Base-by-base conservation (phyloP, 2,329 filamentous ascomycete genomes). In the Passalora sequoiae region DNA sequence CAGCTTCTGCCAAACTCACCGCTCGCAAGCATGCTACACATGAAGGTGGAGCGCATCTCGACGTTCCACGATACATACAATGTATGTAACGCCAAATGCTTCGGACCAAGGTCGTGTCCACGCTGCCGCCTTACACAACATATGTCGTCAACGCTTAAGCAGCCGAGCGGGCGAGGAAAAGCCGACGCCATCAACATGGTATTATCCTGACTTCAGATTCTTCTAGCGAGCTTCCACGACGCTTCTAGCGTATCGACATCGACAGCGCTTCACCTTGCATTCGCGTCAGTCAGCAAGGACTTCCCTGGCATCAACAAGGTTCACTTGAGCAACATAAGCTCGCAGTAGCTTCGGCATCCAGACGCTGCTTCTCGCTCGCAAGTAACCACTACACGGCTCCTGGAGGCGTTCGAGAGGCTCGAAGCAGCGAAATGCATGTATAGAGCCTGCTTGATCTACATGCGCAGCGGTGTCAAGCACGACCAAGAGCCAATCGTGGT, bases 281-380 rank as follows among this genome's bases (percentile, higher is more conserved):
- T 35, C 25, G 17, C 13, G 29, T 35, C 20, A 31, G 30, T 30
- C 30, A 38, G 37, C 40, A 24, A 22, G 15, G 17, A 29, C 36
- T 33, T 37, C 10, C 17, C 4, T 8, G 10, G 5, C 15, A 33
- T 19, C 13, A 33, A 19, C 16, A 19, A 33, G 30, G 15, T 33
- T 33, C 5, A 33, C 30, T 33, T 19, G 13, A 33, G 30, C 39
- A 33, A 36, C 40, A 38, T 40, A 39, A 43, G 6, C 29, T 27
- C 36, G 44, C 44, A 39, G 33, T 38, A 17, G 12, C 25, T 20
- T 35, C 44, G 44, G 44, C 40, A 47, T 15, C 31, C 38, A 29
- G 13, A 28, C 33, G 25, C 28, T 36, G 31, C 30, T 42, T 22
- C 39, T 40, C 33, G 25, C 16, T 42, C 28, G 35, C 16, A 40